phyloP scores from a whole-genome alignment of 768 basidiomycete species.

The Gloeophyllum trabeum region DNA sequence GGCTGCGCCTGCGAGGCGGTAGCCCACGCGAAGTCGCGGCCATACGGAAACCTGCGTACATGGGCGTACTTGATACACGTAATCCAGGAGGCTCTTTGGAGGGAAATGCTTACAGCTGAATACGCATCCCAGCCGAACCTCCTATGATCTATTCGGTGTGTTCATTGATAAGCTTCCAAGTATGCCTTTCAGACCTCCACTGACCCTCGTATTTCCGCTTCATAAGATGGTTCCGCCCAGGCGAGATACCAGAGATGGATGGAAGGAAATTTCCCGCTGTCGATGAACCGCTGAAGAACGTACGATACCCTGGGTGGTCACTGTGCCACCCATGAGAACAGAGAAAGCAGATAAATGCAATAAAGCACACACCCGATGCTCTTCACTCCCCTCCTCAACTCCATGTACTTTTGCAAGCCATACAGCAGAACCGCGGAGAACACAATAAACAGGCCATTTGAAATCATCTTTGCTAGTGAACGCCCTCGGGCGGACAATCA shows the following conservation, averaged over 20 bases:
- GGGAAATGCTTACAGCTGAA: background rate
- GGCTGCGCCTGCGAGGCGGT: background rate
- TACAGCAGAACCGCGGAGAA: background rate
- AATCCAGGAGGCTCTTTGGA: background rate
- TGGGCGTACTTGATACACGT: no score
- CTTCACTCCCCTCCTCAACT: background rate
- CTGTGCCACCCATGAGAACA: background rate
- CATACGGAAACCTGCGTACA: background rate
- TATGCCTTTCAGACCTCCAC: background rate
- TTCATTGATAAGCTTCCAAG: background rate
- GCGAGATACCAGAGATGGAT: background rate
- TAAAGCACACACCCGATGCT: background rate
- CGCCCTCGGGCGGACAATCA: no score
- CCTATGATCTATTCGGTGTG: background rate
- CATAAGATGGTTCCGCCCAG: background rate
- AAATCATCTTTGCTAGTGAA: no score
- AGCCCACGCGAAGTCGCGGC: background rate
- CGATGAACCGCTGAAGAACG: background rate
- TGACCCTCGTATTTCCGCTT: background rate
- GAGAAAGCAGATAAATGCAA: background rate
- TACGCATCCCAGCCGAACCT: background rate
- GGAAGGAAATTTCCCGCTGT: background rate
- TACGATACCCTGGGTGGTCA: background rate
- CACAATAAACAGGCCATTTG: no score
- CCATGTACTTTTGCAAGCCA: background rate